Evolutionary conservation across 1,284 basidiomycete genomes (phyloP).

Genomic region (Kwoniella shivajii): DNA sequence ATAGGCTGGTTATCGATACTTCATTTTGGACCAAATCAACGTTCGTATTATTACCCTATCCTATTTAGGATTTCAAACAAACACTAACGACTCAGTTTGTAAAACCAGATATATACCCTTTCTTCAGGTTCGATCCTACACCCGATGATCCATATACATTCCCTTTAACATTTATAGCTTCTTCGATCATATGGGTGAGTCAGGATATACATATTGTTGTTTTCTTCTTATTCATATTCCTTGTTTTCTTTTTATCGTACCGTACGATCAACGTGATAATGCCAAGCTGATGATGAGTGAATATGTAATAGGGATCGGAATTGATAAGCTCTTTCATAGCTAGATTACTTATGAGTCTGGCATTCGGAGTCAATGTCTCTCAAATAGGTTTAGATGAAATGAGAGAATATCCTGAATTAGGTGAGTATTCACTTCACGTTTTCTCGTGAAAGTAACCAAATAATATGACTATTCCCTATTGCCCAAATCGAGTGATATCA

Average conservation of each 20-base stretch:
- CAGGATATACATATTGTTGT: too few species aligned
- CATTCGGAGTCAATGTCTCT: conserved; percentile 58
- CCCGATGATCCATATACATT: conserved; percentile 63
- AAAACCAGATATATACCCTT: conserved; percentile 57
- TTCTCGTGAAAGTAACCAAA: too few species aligned
- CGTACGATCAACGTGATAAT: too few species aligned
- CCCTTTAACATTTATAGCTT: conserved; percentile 59
- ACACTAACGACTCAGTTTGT: too few species aligned
- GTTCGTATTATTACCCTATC: conserved; percentile 21
- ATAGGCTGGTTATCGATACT: conserved; percentile 56
- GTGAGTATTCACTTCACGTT: too few species aligned
- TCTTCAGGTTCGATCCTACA: conserved; percentile 58
- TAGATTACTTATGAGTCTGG: conserved; percentile 54
- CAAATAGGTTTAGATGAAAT: conserved; percentile 59
- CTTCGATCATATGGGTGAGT: conserved; percentile 59
- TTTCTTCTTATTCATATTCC: too few species aligned
- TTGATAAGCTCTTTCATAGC: conserved; percentile 58
- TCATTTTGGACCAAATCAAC: conserved; percentile 60
- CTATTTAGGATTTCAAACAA: background rate
- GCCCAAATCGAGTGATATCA: too few species aligned
- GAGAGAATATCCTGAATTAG: conserved; percentile 58
- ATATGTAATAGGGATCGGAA: conserved; percentile 51
- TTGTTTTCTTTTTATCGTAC: too few species aligned
- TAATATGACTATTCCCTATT: too few species aligned
- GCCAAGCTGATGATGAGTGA: too few species aligned